Base-by-base conservation (phyloP, 1,139 yeast genomes). In the Lodderomyces elongisporus region DNA sequence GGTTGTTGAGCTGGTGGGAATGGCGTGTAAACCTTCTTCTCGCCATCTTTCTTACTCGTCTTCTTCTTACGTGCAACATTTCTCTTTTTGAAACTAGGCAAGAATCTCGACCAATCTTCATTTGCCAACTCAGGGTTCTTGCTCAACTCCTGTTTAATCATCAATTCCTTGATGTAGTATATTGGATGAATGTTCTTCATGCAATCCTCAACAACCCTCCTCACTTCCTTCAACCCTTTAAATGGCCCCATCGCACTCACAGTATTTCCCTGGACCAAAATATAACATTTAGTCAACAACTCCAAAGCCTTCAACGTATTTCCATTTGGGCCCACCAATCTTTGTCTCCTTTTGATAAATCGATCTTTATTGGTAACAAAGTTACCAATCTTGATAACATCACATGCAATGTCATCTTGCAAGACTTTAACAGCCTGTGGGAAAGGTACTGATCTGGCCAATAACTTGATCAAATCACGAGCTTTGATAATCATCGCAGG, bases 1-100 rank as follows among this genome's bases (percentile, higher is more conserved):
- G 97, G 98, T 47, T 77, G 76, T 63, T 87, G 99, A 38, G 87
- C 85, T 47, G 98, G 98, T 62, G 99, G 99, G 88, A 93, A 93
- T 54, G 98, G 98, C 21, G 98, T 91, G 74, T 91, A 91, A 3
- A 77, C 81, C 63, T 80, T 87, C 84, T 84, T 84, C 58, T 82
- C 85, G 48, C 66, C 74, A 47, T 55, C 60, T 35, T 59, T 55
- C 49, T 64, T 62, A 66, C 77, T 80, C 44, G 91, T 85, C 70
- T 80, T 81, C 82, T 85, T 85, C 82, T 85, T 85, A 55, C 98
- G 80, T 28, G 95, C 95, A 45, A 91, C 96, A 51, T 88, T 88
- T 54, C 91, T 80, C 74, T 89, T 91, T 76, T 88, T 93, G 70
- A 93, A 93, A 70, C 84, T 89, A 18, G 99, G 99, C 54, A 93